These are phyloP conservation scores for Funneliformis mosseae DNA, from an alignment of 192 early-diverging fungal genomes.

Conservation along the genomic window DNA sequence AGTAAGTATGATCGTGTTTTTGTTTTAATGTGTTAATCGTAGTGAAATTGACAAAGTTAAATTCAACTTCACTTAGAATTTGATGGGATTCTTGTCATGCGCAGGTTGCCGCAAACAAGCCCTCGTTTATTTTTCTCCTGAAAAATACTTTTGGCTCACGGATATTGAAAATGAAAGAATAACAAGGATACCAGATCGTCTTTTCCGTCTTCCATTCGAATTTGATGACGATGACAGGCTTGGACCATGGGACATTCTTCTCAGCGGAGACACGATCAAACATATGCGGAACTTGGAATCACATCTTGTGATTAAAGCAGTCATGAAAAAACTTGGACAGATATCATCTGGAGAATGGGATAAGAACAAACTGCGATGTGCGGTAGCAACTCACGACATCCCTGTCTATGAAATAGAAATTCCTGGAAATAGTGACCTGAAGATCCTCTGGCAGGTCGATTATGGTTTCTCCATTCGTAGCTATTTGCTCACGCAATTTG, in stretches of 20 bases:
- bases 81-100: not conserved
- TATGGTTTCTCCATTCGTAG: not conserved
- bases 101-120: not conserved
- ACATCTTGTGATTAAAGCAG: not conserved
- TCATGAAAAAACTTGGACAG: conserved; percentile 7
- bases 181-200: not conserved
- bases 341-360: conserved; percentile 21
- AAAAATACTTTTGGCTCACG: not conserved
- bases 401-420: conserved; percentile 14
- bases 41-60: not conserved
- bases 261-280: conserved; percentile 3
- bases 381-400: too few species aligned
- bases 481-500: conserved; percentile 4
- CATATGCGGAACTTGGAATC: not conserved
- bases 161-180: not conserved
- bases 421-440: not conserved
- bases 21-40: not conserved
- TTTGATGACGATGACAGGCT: conserved; percentile 7
- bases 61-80: not conserved
- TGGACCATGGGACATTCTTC: conserved; percentile 12
- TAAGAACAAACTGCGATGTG: not conserved
- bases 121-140: not conserved
- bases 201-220: conserved; percentile 21
- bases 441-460: conserved; percentile 17
- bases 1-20: not conserved